Base-by-base conservation (phyloP, 1,284 basidiomycete genomes). In the Ustilago loliicola region DNA sequence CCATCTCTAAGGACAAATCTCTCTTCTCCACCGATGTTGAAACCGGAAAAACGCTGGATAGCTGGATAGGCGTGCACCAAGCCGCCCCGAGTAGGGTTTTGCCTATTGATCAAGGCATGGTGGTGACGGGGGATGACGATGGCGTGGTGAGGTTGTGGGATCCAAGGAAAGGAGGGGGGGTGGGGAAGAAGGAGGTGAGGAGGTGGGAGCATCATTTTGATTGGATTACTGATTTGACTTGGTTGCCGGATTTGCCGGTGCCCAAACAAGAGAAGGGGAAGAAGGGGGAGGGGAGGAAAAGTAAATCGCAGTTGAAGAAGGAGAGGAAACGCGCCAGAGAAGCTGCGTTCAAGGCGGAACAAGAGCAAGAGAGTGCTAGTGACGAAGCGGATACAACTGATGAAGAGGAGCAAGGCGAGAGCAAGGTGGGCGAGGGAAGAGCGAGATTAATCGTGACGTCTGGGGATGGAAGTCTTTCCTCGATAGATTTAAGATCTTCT, bases 141-240 rank as follows among this genome's bases (percentile, higher is more conserved):
- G 95, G 96, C 42, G 91, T 95, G 3, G 91, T 98, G 83, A 95
- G 96, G 89, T 89, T 98, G 30, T 98, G 95, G 95, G 95, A 98
- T 86, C 91, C 92, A 21, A 89, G 95, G 56, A 90, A 91, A 80
- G 67, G n/a, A 0, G 61, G 57, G 17, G 68, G 69, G 6, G 30
- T 9, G 9, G 59, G 62, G 9, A 40, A 54, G 9, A 67, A 65
- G 27, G 61, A 78, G 6, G 88, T 93, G 23, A 89, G 92, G 40
- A 88, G 89, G 17, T 95, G 95, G 85, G 91, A 89, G 13, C 95
- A 98, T 66, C 96, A 98, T 84, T 95, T 92, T 84, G 95, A 98
- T 87, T 98, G 95, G 87, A 96, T 98, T 65, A 94, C 94, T 25
- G 95, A 96, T 85, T 94, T 98, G 87, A 87, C 94, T 47, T 98